These are phyloP conservation scores for Penicillium griseofulvum DNA, from an alignment of 2,329 filamentous ascomycete species.

Conservation along the genomic window DNA sequence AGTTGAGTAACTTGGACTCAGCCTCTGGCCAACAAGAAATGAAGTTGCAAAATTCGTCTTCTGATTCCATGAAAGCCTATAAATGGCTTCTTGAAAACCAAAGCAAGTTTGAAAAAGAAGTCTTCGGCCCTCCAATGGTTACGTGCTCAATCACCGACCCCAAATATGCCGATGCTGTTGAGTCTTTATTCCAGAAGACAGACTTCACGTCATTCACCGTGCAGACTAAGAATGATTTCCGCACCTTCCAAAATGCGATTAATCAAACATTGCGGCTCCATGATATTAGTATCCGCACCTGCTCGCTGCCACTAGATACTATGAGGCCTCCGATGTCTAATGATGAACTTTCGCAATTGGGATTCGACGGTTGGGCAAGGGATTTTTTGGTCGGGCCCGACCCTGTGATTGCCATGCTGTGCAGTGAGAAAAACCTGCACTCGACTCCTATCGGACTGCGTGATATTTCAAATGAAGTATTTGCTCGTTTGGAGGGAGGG, in stretches of 20 bases:
- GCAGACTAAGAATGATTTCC: conserved; percentile 73
- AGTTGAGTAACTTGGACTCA: conserved; percentile 65
- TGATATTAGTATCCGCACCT: conserved; percentile 68
- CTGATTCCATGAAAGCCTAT: conserved; percentile 69
- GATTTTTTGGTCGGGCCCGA: conserved; percentile 79
- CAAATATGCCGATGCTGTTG: conserved; percentile 61
- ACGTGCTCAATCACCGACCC: conserved; percentile 75
- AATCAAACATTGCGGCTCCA: conserved; percentile 63
- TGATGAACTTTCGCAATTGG: conserved; percentile 57
- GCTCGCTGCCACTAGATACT: conserved; percentile 52
- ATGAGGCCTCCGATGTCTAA: conserved; percentile 56
- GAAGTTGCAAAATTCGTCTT: conserved; percentile 60
- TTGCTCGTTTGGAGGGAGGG: conserved; percentile 60
- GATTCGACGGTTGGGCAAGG: conserved; percentile 76
- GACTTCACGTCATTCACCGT: conserved; percentile 67
- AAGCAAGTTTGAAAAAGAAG: conserved; percentile 66
- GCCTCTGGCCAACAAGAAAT: conserved; percentile 70
- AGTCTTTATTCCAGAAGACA: conserved; percentile 53
- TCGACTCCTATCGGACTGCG: conserved; percentile 62
- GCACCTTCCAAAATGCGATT: conserved; percentile 65
- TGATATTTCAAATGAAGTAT: conserved; percentile 66
- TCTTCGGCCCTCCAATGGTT: conserved; percentile 78
- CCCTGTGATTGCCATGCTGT: conserved; percentile 84
- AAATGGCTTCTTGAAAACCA: conserved; percentile 76
- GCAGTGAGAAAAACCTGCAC: conserved; percentile 68